Base-by-base conservation (phyloP, 805 yeast genomes). In the Yarrowia deformans region DNA sequence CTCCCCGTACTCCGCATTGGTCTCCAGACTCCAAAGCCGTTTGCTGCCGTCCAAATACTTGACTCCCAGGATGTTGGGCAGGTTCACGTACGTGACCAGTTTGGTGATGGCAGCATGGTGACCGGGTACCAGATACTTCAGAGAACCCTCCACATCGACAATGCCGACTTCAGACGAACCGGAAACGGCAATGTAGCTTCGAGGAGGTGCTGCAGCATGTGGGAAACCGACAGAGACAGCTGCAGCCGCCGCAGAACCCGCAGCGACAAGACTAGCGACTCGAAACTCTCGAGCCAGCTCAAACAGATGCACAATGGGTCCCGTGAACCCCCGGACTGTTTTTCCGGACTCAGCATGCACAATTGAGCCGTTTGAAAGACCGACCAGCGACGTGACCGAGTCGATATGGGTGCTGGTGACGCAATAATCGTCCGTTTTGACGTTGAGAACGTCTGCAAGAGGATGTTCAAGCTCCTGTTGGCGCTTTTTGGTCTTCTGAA, bases 1-100 rank as follows among this genome's bases (percentile, higher is more conserved):
- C n/a, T 49, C 68, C 2, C 29, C 10, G 18, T 39, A 63, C 39
- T 63, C 56, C 1, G 48, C 43, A 37, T 63, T 63, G 9, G 55
- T 48, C n/a, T 63, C 68, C 35, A 63, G 32, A n/a, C 56, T 49
- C 68, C 68, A 63, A 14, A 63, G 39, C 7, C 55, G 56, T 12
- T 63, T 63, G 18, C 46, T 37, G 6, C 56, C 23, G 10, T 48
- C 68, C 7, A 45, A 32, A 19, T 63, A 63, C 56, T 63, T 63
- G 56, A 63, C 56, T 9, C 68, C 68, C 8, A 63, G 48, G 8
- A 63, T 12, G 39, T 63, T 35, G 39, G 68, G 56, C 12, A 48
- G 18, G 32, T 63, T 63, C 32, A 63, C 56, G 8, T 48, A 63
- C n/a, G 68, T 63, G 39, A 63, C 68, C 8, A 63, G 39, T 32